phyloP scores from a whole-genome alignment of 306 rosid genomes.

The Vicia sativa region DNA sequence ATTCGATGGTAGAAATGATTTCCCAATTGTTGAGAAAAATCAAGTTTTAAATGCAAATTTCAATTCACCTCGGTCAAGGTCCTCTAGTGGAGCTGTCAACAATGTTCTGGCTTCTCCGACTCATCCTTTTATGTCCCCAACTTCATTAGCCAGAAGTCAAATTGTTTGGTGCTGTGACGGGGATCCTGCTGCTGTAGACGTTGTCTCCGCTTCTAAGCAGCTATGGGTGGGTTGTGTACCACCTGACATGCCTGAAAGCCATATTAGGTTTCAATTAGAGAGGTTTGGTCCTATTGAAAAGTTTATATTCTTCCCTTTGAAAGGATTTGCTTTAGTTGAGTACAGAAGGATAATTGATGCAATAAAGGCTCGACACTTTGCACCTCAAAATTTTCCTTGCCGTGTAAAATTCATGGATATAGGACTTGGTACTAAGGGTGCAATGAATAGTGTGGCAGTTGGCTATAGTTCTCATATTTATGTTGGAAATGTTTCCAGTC shows the following conservation, averaged over 20 bases:
- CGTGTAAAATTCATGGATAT: conserved; percentile 80
- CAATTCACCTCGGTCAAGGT: conserved; percentile 59
- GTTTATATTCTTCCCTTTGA: conserved; percentile 66
- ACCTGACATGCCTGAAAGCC: conserved; percentile 76
- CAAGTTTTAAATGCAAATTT: conserved; percentile 57
- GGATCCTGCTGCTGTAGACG: conserved; percentile 80
- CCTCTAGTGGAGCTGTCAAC: conserved; percentile 61
- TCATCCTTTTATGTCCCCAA: conserved; percentile 53
- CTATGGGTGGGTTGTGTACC: conserved; percentile 80
- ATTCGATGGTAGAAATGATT: conserved; percentile 63
- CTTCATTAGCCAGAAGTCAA: conserved; percentile 53
- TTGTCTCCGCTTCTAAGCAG: conserved; percentile 85
- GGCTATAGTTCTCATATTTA: conserved; percentile 79
- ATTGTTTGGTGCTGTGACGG: conserved; percentile 80
- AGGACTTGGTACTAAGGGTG: conserved; percentile 91
- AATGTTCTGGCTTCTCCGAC: conserved; percentile 66
- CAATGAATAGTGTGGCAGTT: conserved; percentile 76
- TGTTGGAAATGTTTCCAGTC: conserved; percentile 75
- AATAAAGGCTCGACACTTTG: conserved; percentile 68
- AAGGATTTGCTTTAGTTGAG: conserved; percentile 85
- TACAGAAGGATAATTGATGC: conserved; percentile 83
- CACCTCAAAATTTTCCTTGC: conserved; percentile 78
- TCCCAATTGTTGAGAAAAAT: conserved; percentile 55
- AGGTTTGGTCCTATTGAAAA: conserved; percentile 85
- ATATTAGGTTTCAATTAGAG: conserved; percentile 78